phyloP scores from a whole-genome alignment of 1,284 basidiomycete genomes.

The Ustilago esculenta region DNA sequence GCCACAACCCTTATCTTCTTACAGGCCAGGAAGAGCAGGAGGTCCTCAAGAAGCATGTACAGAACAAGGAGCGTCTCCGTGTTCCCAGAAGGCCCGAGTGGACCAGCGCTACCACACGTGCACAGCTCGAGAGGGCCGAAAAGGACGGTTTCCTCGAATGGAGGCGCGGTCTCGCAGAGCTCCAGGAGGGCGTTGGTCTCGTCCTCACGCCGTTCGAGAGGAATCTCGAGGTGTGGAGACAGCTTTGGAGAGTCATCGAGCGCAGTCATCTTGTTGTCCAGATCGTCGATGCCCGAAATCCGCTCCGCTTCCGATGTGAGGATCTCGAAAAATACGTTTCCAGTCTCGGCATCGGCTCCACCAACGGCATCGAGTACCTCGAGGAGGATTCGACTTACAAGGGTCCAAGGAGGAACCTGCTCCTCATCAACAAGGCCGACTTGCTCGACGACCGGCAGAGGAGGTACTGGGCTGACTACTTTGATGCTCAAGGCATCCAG shows the following conservation, averaged over 20 bases:
- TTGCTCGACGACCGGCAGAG: constrained; percentile 87
- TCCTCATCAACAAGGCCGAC: constrained; percentile 97
- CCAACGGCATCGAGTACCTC: constrained; percentile 89
- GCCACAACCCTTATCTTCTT: constrained; percentile 85
- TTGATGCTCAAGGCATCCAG: constrained; percentile 80
- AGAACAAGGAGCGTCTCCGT: constrained; percentile 61
- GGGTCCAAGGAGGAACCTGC: constrained; percentile 76
- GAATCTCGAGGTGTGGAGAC: constrained; percentile 67
- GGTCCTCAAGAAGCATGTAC: constrained; percentile 55
- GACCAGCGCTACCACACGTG: constrained; percentile 58
- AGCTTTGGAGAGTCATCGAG: constrained; percentile 67
- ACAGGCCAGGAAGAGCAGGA: constrained; percentile 83
- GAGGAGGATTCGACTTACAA: constrained; percentile 76
- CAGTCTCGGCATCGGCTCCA: constrained; percentile 75
- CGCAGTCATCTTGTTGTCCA: constrained; percentile 65
- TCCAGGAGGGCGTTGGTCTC: constrained; percentile 63
- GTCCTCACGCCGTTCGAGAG: constrained; percentile 67
- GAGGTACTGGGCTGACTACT: constrained; percentile 86
- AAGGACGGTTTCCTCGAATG: constrained; percentile 66
- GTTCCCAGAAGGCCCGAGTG: constrained; percentile 63
- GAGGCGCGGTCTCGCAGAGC: constrained; percentile 63
- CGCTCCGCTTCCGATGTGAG: constrained; percentile 65
- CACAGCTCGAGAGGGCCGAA: constrained; percentile 63
- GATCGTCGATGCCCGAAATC: constrained; percentile 66
- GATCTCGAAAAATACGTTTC: constrained; percentile 65